Conservation (phyloP, 176 grass and related monocot species). For the barley (Hordeum vulgare) region MorexV3_pseudomolecules_assembly NC_058524.1:559308680-559309179, state of each 20-base stretch:
- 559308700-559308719: neutral
- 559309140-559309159: constrained; percentile 11
- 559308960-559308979: constrained; percentile 24
- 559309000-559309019: constrained; percentile 99
- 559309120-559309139: constrained; percentile 53
- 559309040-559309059: constrained; percentile 95
- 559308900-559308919: neutral
- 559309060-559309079: constrained; percentile 86
- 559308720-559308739: neutral
- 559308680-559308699: neutral
- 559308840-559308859: neutral
- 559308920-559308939: neutral
- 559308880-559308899: neutral
- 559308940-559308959: neutral
- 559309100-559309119: constrained; percentile 23
- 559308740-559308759: neutral
- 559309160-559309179: neutral
- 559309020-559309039: constrained; percentile 83
- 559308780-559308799: neutral
- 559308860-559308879: neutral
- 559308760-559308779: neutral
- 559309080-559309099: constrained; percentile 37
- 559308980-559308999: constrained; percentile 95
- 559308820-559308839: neutral
- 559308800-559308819: neutral